Base-by-base conservation (phyloP, 176 grass and related monocot genomes). In the Elymus sibiricus region DNA sequence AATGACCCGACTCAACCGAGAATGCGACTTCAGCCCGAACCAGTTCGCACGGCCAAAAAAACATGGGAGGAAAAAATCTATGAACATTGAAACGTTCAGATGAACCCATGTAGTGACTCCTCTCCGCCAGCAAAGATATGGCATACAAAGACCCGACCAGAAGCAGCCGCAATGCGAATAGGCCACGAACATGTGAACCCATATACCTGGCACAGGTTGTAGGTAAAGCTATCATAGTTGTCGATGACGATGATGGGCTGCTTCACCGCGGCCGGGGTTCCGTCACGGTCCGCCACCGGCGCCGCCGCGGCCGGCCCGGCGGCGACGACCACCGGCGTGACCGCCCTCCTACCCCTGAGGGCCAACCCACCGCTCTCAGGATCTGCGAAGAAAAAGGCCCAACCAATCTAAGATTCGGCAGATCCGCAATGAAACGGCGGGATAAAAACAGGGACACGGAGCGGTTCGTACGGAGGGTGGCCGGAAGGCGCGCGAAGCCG, bases 141-240 rank as follows among this genome's bases (percentile, higher is more conserved):
- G 0, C 27, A 12, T 1, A 21, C 22, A 35, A 13, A 63, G 38
- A 26, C 60, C 61, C 24, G 6, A 35, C 15, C 24, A 58, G 29
- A 74, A 82, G 29, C 4, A 74, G 15, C 14, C 56, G 27, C 15
- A 22, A 74, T 47, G 58, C 77, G 32, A n/a, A 25, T 14, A 51
- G 13, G 49, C 19, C 31, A 11, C 1, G 13, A 32, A 34, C n/a
- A 79, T 3, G 42, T 27, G 42, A 38, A 70, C 44, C 6, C 29
- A 21, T 69, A 80, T 94, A 98, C 97, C 97, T 98, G 97, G 79
- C 97, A 99, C 13, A 99, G 64, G 82, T 99, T 99, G 80, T 99
- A 99, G 70, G 97, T 99, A 53, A 96, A 96, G 68, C 97, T 96
- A 83, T 99, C 97, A 68, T 99, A 99, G 77, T 99, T 99, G 31